These are phyloP conservation scores for Fusarium sp. DNA, from an alignment of 2,329 filamentous ascomycete species.

Conservation along the genomic window DNA sequence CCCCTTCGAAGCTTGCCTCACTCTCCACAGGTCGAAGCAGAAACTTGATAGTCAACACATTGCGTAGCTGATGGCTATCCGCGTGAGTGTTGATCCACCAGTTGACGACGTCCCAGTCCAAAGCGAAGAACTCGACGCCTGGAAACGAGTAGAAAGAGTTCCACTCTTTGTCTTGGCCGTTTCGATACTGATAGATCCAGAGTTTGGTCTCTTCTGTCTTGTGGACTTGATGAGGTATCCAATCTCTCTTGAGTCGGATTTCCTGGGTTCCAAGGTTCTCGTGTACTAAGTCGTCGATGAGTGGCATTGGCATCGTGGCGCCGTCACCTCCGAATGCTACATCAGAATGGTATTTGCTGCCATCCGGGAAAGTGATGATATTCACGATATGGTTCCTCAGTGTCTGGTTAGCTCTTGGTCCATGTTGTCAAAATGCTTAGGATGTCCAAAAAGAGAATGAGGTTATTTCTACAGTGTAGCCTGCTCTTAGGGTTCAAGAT, in stretches of 20 bases:
- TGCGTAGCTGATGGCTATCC: slow-evolving; percentile 63
- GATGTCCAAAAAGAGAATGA: rapidly evolving
- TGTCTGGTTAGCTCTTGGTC: neutral
- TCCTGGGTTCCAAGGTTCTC: slow-evolving; percentile 64
- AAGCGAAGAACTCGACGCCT: slow-evolving; percentile 65
- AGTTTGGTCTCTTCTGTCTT: slow-evolving; percentile 53
- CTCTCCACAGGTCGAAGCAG: slow-evolving; percentile 54
- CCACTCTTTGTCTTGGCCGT: slow-evolving; percentile 61
- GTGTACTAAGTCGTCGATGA: slow-evolving; percentile 55
- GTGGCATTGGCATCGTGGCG: slow-evolving; percentile 64
- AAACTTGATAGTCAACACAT: slow-evolving; percentile 63
- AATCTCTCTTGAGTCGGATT: slow-evolving; percentile 61
- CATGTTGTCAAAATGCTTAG: rapidly evolving
- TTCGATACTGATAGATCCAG: slow-evolving; percentile 73
- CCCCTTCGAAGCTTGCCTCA: slow-evolving; percentile 44
- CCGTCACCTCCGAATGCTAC: slow-evolving; percentile 74
- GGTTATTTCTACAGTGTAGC: neutral
- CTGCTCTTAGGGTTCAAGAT: too few relatives aligned
- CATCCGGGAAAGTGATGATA: slow-evolving; percentile 64
- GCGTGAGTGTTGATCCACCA: slow-evolving; percentile 60
- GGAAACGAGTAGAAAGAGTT: slow-evolving; percentile 72
- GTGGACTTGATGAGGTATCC: slow-evolving; percentile 55
- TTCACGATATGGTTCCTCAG: slow-evolving; percentile 65
- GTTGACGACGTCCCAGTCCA: slow-evolving; percentile 69
- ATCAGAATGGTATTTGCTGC: slow-evolving; percentile 64